Conservation (phyloP, 2,329 filamentous ascomycete species). For the Pyrenochaeta sp. region DNA sequence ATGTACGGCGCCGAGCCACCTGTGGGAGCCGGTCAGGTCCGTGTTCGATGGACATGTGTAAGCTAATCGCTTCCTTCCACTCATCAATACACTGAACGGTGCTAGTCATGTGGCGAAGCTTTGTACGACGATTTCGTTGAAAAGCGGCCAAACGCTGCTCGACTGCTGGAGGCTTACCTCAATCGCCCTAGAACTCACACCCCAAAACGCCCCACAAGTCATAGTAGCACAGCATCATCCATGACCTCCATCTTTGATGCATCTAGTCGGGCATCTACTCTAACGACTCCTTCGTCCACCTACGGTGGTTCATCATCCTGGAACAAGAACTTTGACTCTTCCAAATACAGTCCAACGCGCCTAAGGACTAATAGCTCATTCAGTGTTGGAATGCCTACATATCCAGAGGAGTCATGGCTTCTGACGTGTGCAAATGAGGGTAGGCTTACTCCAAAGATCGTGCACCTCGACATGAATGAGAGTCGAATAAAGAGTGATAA, state of each 20-base stretch:
- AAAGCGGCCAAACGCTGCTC: slow-evolving; percentile 46
- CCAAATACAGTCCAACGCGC: slow-evolving; percentile 36
- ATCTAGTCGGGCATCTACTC: slow-evolving; percentile 34
- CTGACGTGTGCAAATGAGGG: slow-evolving; percentile 51
- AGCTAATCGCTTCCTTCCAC: slow-evolving; percentile 4
- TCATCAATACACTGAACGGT: slow-evolving; percentile 1
- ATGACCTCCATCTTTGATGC: slow-evolving; percentile 39
- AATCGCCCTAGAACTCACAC: slow-evolving; percentile 43
- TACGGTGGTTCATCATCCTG: slow-evolving; percentile 32
- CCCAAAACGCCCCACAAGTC: slow-evolving; percentile 28
- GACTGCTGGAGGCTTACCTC: slow-evolving; percentile 49
- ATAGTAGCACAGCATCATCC: slow-evolving; percentile 35
- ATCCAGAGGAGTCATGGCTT: slow-evolving; percentile 43
- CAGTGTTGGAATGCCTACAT: slow-evolving; percentile 29
- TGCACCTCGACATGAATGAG: slow-evolving; percentile 48
- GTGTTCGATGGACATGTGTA: slow-evolving; percentile 49
- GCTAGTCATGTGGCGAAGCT: slow-evolving; percentile 40
- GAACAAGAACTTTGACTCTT: slow-evolving; percentile 22
- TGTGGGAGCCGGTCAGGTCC: slow-evolving; percentile 39
- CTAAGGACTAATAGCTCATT: slow-evolving; percentile 32
- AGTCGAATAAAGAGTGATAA: slow-evolving; percentile 45
- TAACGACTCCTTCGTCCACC: slow-evolving; percentile 39
- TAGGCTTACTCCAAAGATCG: slow-evolving; percentile 46
- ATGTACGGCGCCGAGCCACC: slow-evolving; percentile 42
- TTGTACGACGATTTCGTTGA: slow-evolving; percentile 53